Evolutionary conservation across 495 filamentous ascomycete genomes (phyloP).

Genomic region (Tuber aestivum): DNA sequence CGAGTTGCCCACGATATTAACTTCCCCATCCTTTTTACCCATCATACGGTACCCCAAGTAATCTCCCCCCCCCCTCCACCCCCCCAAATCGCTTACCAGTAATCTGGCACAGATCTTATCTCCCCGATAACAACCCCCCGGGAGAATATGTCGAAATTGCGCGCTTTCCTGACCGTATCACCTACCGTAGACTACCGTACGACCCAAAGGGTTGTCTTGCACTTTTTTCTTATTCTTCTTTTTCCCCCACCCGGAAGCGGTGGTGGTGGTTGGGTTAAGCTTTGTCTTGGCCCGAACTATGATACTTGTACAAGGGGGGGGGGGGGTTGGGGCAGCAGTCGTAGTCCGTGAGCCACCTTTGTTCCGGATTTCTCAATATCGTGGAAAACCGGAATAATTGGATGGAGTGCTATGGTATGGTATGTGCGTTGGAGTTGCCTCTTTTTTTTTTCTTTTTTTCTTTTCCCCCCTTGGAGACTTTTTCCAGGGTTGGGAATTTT

Average conservation of each 20-base stretch:
- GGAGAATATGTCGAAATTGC: not conserved
- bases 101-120: not conserved
- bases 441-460: not conserved
- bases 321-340: too few species aligned
- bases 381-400: not conserved
- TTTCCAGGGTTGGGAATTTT: not conserved
- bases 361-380: too few species aligned
- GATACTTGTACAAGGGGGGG: too few species aligned
- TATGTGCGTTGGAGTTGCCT: not conserved
- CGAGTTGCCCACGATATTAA: too few species aligned
- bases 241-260: not conserved
- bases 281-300: not conserved
- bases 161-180: not conserved
- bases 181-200: too few species aligned
- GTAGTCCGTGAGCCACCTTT: too few species aligned
- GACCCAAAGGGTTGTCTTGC: not conserved
- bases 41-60: too few species aligned
- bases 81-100: not conserved
- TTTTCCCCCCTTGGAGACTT: not conserved
- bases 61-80: too few species aligned
- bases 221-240: not conserved
- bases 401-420: not conserved
- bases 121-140: too few species aligned
- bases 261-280: not conserved
- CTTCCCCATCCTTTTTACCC: too few species aligned